Evolutionary conservation across 257 asterid genomes (phyloP), one percentile per base, ranked within the genome.

Genomic region (Solanum raphanifolium): DNA sequence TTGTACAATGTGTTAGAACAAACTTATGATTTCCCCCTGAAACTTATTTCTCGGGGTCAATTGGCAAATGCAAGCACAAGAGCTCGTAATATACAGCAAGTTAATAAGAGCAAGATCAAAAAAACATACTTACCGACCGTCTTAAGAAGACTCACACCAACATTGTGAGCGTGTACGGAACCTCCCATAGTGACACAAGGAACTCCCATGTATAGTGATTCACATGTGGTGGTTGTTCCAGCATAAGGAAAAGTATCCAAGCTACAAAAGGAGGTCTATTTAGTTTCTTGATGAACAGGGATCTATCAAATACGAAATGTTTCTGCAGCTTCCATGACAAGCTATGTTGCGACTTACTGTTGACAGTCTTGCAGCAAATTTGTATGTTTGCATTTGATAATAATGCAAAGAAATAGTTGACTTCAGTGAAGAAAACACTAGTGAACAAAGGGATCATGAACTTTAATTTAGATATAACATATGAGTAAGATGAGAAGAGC

Each of bases 191-290:
- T 94, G 92, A 97, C 93, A 84, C 99, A 97, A 55, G 99, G 99
- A 84, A 97, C 99, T 89, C 99, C 99, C 99, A 97, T 97, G 93
- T 91, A 97, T 6, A 97, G 92, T 39, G 99, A 97, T 92, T 97
- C 99, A 65, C 99, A 97, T 25, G 99, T 97, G 74, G 99, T 97
- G 60, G 99, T 97, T 86, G 99, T 97, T 83, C 99, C 99, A 32
- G 99, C 99, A 88, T 97, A 97, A 32, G 99, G 99, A 91, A 95
- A 97, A 85, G 99, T 97, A 91, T 97, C 99, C 98, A 97, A 93
- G 93, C 99, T 97, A 90, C 85, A 87, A 38, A 66, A 87, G 25
- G 38, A 78, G n/a, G 38, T 78, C 38, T 8, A 41, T 13, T 78
- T 41, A 78, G 84, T 41, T 78, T 43, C 84, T 41, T 13, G 31